Conservation (phyloP, 2,329 filamentous ascomycete genomes). For the Podosphaera fusca region DNA sequence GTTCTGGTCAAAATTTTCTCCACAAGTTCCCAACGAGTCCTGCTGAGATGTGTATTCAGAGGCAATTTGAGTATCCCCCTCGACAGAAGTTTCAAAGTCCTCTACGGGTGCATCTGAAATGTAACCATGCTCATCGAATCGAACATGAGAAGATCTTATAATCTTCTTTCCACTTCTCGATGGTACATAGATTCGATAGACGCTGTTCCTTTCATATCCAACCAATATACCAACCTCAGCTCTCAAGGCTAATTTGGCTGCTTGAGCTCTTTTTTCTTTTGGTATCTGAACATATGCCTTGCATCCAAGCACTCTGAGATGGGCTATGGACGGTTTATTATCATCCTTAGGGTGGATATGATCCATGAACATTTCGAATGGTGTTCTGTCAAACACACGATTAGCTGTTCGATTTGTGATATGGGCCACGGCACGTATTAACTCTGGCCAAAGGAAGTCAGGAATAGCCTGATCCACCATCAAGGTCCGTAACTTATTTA, state of each 20-base stretch:
- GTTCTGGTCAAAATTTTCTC: neutral
- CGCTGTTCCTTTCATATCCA: slow-evolving; percentile 1
- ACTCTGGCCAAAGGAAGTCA: neutral
- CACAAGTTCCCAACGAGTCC: neutral
- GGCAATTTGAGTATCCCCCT: neutral
- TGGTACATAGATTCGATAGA: neutral
- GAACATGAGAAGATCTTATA: neutral
- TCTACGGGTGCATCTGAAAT: neutral
- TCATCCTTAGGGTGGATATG: neutral
- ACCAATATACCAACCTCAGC: slow-evolving; percentile 1
- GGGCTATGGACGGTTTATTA: neutral
- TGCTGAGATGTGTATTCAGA: neutral
- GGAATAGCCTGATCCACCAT: neutral
- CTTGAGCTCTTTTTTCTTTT: slow-evolving; percentile 1
- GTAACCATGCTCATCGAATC: neutral
- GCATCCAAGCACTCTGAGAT: slow-evolving; percentile 1
- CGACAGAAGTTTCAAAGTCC: neutral
- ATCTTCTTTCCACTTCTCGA: neutral
- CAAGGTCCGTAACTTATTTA: neutral
- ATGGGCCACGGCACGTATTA: too few species aligned
- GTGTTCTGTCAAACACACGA: neutral
- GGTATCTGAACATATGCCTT: slow-evolving; percentile 1
- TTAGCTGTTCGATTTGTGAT: neutral
- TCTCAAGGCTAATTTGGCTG: neutral
- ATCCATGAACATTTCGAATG: neutral